A percentile compares a stretch with the other conserved stretches of the same genome.
These are phyloP conservation scores for Plenodomus tracheiphilus DNA, from an alignment of 2,329 filamentous ascomycete species.

Conservation along the genomic window DNA sequence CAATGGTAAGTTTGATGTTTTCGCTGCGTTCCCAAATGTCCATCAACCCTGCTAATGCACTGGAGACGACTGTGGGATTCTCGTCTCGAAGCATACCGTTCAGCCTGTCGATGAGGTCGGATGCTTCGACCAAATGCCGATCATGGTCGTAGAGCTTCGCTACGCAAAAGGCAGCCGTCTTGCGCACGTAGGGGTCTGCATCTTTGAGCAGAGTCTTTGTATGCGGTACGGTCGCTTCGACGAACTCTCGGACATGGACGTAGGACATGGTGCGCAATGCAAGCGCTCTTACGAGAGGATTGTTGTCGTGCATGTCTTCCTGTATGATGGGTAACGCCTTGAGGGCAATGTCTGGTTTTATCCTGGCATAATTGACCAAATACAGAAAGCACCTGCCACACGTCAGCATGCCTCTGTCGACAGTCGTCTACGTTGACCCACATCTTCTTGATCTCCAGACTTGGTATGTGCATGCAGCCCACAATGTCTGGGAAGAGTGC, in stretches of 20 bases:
- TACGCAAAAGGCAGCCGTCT: conserved; percentile 94
- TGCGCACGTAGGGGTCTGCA: conserved; percentile 91
- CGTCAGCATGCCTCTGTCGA: conserved; percentile 31
- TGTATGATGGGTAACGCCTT: conserved; percentile 89
- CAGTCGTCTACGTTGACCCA: conserved; percentile 50
- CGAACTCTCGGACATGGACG: conserved; percentile 93
- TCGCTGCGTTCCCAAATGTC: conserved; percentile 99
- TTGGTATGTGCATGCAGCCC: conserved; percentile 90
- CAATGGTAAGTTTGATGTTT: conserved; percentile 95
- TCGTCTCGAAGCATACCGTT: conserved; percentile 91
- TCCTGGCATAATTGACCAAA: conserved; percentile 92
- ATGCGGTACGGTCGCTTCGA: conserved; percentile 84
- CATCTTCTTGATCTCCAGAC: conserved; percentile 99
- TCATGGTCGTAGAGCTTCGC: conserved; percentile 99
- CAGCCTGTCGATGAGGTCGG: conserved; percentile 87
- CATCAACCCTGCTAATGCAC: conserved; percentile 85
- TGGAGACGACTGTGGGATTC: conserved; percentile 96
- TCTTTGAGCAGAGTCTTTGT: conserved; percentile 84
- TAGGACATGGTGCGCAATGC: conserved; percentile 96
- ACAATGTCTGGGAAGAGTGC: conserved; percentile 95
- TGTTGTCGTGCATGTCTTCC: conserved; percentile 90
- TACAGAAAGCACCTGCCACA: conserved; percentile 87
- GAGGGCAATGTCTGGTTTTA: conserved; percentile 90
- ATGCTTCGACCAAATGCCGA: conserved; percentile 82
- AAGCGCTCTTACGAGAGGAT: conserved; percentile 88